Evolutionary conservation across 2,329 filamentous ascomycete species (phyloP), one percentile per base, ranked within the genome.

Genomic region (Fusarium transvaalense): DNA sequence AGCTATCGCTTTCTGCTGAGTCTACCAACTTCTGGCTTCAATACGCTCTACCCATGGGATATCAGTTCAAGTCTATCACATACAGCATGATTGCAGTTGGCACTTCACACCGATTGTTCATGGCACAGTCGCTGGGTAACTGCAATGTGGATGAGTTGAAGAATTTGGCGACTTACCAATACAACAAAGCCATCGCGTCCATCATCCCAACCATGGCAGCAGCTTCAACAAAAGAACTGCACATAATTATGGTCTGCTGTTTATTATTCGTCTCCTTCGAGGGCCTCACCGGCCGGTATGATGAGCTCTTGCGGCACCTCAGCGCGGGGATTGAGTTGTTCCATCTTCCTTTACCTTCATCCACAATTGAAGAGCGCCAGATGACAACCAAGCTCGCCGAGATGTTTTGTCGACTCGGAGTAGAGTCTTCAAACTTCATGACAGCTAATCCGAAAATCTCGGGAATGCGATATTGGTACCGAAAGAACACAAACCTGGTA

Each of bases 11-110:
- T 1, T 56, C 52, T 15, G 27, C 41, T 5, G 19, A 46, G 1
- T 6, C 32, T 1, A 39, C 32, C 2, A 56, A 56, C 19, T 39
- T 48, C 3, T 56, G 41, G 52, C 23, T 48, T 1, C 23, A 21
- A 32, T 39, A 48, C 5, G 52, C 25, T 23, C 12, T 56, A 0
- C 52, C 52, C 0, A 56, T 56, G 17, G 41, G 25, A 10, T 29
- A 56, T 4, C 31, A 48, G 3, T 31, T n/a, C 6, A 15, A 56
- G 14, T 37, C 52, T 3, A 48, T 56, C 14, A 32, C 19, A 48
- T 56, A 56, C 6, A 56, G 52, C 2, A 48, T 46, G 25, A 25
- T 56, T n/a, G 42, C 42, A 25, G 52, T 48, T 12, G 52, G 42
- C 15, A 17, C 32, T 2, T 56, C 52, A 4, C 52, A 56, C n/a